A percentile compares a stretch with the other conserved stretches of the same genome.
Evolutionary conservation across 768 basidiomycete genomes (phyloP).

Genomic region (Podaxis sp.): DNA sequence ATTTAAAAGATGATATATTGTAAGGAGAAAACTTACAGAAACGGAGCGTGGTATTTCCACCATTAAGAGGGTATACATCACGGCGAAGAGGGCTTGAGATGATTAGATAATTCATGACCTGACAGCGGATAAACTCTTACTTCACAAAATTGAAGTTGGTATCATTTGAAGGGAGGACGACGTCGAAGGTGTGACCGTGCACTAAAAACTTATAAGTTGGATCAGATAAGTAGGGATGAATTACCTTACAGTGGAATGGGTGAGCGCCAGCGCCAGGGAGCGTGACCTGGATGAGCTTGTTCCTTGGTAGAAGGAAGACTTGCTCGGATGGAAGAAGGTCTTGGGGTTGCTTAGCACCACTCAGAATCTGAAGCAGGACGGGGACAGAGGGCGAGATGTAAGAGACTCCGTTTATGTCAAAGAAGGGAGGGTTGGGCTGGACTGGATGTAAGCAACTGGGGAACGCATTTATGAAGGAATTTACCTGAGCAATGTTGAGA

Average conservation of each 20-base stretch:
- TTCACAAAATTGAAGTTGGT: slow-evolving; percentile 12
- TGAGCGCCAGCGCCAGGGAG: slow-evolving; percentile 8
- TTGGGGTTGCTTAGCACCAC: slow-evolving; percentile 4
- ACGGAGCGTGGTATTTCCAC: slow-evolving; percentile 17
- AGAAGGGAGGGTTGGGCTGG: slow-evolving; percentile 6
- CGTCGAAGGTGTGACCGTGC: slow-evolving; percentile 28
- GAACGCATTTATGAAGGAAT: too few species aligned
- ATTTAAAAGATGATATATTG: neutral
- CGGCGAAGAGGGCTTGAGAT: slow-evolving; percentile 18
- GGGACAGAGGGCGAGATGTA: slow-evolving; percentile 7
- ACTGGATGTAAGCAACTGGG: slow-evolving; percentile 1
- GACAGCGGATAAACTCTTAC: neutral
- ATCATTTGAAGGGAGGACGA: slow-evolving; percentile 18
- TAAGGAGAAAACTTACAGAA: slow-evolving; percentile 1
- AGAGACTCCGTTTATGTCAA: slow-evolving; percentile 10
- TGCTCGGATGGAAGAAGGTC: slow-evolving; percentile 12
- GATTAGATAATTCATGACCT: neutral
- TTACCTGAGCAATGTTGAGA: neutral
- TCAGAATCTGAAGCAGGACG: slow-evolving; percentile 13
- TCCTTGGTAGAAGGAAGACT: slow-evolving; percentile 5
- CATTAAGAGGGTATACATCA: slow-evolving; percentile 18
- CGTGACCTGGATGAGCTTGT: slow-evolving; percentile 9
- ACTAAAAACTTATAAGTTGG: slow-evolving; percentile 1
- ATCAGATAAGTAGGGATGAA: neutral
- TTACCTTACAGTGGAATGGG: slow-evolving; percentile 10